phyloP scores from a whole-genome alignment of 345 rosid species.

The Sonneratia alba region DNA sequence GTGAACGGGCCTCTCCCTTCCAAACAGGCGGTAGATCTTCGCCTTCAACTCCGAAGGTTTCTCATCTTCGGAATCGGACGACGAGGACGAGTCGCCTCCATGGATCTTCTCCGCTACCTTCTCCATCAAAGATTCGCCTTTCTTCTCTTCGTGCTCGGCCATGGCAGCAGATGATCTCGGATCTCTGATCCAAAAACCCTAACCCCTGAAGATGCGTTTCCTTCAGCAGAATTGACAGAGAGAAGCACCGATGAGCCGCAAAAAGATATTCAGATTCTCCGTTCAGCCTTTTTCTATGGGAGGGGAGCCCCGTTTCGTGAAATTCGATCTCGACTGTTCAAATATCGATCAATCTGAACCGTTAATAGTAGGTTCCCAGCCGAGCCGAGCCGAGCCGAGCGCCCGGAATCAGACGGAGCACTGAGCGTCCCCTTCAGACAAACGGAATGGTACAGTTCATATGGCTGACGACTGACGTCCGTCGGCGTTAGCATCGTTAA shows the following conservation, averaged over 20 bases:
- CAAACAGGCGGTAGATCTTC: slow-evolving; percentile 48
- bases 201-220: slow-evolving; percentile 1
- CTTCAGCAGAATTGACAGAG: neutral
- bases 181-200: neutral
- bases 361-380: too few species aligned
- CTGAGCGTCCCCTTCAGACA: too few species aligned
- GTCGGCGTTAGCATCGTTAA: too few species aligned
- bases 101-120: slow-evolving; percentile 39
- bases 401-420: too few species aligned
- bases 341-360: too few species aligned
- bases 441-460: too few species aligned
- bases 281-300: too few species aligned
- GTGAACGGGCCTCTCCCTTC: slow-evolving; percentile 61
- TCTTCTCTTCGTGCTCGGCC: slow-evolving; percentile 35
- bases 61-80: slow-evolving; percentile 37
- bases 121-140: slow-evolving; percentile 29
- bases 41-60: slow-evolving; percentile 21
- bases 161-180: slow-evolving; percentile 16
- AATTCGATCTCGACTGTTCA: too few species aligned
- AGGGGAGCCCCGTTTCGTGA: too few species aligned
- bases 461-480: too few species aligned
- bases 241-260: neutral
- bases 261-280: neutral
- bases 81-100: slow-evolving; percentile 31
- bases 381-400: too few species aligned